Evolutionary conservation across 495 filamentous ascomycete species (phyloP).

Genomic region (Penicillium paradoxum): DNA sequence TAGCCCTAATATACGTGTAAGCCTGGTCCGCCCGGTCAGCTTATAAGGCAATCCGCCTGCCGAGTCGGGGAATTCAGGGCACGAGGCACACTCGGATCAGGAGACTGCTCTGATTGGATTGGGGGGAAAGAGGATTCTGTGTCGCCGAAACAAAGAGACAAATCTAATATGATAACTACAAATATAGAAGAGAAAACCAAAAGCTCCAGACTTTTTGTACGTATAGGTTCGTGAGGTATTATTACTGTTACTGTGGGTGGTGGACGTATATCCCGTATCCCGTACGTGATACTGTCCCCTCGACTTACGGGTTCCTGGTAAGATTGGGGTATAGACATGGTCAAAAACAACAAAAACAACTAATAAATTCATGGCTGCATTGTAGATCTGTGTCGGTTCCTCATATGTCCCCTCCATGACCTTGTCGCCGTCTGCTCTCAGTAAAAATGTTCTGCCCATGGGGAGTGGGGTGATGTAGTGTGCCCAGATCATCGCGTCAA

Average conservation of each 20-base stretch:
- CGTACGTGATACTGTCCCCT: slow-evolving; percentile 19
- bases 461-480: slow-evolving; percentile 1
- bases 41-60: background rate
- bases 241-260: slow-evolving; percentile 14
- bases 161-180: background rate
- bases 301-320: slow-evolving; percentile 21
- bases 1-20: too few species aligned
- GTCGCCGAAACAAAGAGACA: background rate
- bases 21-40: background rate
- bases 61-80: slow-evolving; percentile 2
- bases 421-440: background rate
- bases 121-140: background rate
- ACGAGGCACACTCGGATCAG: slow-evolving; percentile 2
- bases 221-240: slow-evolving; percentile 17
- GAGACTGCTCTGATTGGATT: slow-evolving; percentile 2
- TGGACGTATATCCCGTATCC: slow-evolving; percentile 13
- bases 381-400: background rate
- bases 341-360: background rate
- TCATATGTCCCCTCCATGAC: background rate
- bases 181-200: too few species aligned
- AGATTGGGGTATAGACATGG: slow-evolving; percentile 14
- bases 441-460: background rate
- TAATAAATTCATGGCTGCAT: background rate
- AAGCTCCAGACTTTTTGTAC: too few species aligned
- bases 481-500: slow-evolving; percentile 2